Percentiles rank a stretch among this genome's conserved stretches.
Evolutionary conservation across 768 basidiomycete species (phyloP).

Genomic region (Asterophora parasitica): DNA sequence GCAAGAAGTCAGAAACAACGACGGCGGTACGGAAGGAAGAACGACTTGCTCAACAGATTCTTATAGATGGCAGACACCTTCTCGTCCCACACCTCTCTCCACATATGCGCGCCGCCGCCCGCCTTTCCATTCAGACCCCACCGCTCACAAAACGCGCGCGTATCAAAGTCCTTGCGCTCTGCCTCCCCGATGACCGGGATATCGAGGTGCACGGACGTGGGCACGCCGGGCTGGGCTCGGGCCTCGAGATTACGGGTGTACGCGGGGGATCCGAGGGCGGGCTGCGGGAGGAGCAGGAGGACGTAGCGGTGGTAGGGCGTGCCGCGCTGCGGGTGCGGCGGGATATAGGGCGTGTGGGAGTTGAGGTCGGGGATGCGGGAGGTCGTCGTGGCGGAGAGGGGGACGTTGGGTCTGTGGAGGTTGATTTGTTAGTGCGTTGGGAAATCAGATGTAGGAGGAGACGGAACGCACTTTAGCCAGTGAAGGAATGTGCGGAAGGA

Average conservation of each 20-base stretch:
- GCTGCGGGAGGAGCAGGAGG: constrained; percentile 70
- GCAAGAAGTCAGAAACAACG: constrained; percentile 11
- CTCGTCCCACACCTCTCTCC: constrained; percentile 72
- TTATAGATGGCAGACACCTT: constrained; percentile 59
- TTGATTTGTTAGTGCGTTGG: constrained; percentile 8
- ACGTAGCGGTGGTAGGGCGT: constrained; percentile 90
- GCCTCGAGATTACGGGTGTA: constrained; percentile 32
- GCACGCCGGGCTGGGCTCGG: constrained; percentile 24
- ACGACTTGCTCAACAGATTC: constrained; percentile 59
- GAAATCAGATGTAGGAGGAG: constrained; percentile 4
- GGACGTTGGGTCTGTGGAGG: constrained; percentile 67
- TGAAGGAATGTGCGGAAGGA: constrained; percentile 75
- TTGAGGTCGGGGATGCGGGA: constrained; percentile 37
- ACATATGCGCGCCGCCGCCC: constrained; percentile 81
- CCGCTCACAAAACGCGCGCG: constrained; percentile 54
- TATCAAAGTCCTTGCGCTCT: constrained; percentile 57
- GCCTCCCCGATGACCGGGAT: constrained; percentile 42
- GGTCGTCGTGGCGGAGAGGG: constrained; percentile 55
- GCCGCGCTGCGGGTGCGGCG: constrained; percentile 89
- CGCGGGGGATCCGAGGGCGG: constrained; percentile 27
- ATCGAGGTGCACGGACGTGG: constrained; percentile 34
- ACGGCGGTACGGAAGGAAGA: background rate
- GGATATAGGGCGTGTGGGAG: constrained; percentile 71
- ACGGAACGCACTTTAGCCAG: constrained; percentile 69
- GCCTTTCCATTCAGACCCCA: constrained; percentile 48